Percentiles rank a stretch among this genome's conserved stretches.
Evolutionary conservation across 371 early-diverging fungal species (phyloP).

Genomic region (Apophysomyces trapeziformis): DNA sequence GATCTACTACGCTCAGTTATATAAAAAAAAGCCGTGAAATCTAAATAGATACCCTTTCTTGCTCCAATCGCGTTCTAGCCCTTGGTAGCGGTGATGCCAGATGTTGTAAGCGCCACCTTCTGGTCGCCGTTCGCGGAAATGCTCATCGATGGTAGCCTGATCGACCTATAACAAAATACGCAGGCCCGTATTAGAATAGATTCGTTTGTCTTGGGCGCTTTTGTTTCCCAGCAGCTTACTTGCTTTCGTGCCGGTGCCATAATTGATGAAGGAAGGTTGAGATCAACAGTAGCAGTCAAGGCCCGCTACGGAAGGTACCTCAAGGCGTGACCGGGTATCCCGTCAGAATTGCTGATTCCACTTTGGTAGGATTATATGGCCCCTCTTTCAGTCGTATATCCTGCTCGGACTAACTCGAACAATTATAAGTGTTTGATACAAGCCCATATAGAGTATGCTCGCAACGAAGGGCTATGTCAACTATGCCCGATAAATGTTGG

Average conservation of each 20-base stretch:
- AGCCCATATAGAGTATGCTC: too few species aligned
- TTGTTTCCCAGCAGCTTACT: conserved; percentile 11
- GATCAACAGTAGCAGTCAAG: neutral
- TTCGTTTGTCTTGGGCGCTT: too few species aligned
- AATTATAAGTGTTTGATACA: too few species aligned
- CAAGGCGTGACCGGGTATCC: neutral
- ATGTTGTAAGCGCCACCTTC: conserved; percentile 75
- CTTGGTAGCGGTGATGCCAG: conserved; percentile 76
- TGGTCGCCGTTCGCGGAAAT: conserved; percentile 41
- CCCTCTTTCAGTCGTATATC: too few species aligned
- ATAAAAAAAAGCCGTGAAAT: conserved; percentile 10
- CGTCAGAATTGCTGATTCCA: too few species aligned
- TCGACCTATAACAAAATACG: conserved; percentile 34
- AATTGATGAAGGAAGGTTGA: neutral
- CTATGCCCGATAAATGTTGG: too few species aligned
- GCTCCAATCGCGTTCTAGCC: conserved; percentile 51
- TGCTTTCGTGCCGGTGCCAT: conserved; percentile 33
- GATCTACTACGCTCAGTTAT: conserved; percentile 9
- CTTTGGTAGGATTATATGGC: too few species aligned
- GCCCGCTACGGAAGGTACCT: neutral
- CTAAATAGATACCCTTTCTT: conserved; percentile 39
- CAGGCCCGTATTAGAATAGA: neutral
- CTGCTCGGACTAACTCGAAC: too few species aligned
- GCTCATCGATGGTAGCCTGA: conserved; percentile 48
- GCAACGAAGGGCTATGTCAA: too few species aligned